These are phyloP conservation scores for Echinosphaeria canescens DNA, from an alignment of 2,329 filamentous ascomycete species.

Conservation along the genomic window DNA sequence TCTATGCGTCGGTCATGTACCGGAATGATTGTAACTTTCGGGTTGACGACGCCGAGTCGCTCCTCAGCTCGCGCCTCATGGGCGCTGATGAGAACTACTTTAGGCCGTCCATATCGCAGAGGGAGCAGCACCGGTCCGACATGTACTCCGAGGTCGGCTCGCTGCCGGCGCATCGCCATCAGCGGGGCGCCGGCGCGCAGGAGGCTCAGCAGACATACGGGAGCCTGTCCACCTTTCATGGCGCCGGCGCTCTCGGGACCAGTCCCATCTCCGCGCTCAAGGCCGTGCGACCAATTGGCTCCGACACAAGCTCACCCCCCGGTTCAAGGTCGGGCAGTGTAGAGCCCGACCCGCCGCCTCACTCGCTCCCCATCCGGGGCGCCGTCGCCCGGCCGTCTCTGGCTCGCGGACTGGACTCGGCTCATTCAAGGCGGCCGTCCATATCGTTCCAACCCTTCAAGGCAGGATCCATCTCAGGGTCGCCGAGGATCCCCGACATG, in stretches of 20 bases:
- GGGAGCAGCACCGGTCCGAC: constrained; percentile 9
- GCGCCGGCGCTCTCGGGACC: constrained; percentile 53
- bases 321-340: constrained; percentile 24
- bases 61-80: constrained; percentile 86
- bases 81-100: constrained; percentile 78
- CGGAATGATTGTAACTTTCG: constrained; percentile 79
- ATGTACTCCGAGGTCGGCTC: constrained; percentile 41
- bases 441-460: constrained; percentile 95
- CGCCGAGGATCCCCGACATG: constrained; percentile 34
- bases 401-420: too few relatives aligned
- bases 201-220: constrained; percentile 69
- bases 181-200: constrained; percentile 17
- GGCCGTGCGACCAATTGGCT: constrained; percentile 39
- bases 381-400: too few relatives aligned
- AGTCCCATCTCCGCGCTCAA: constrained; percentile 73
- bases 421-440: constrained; percentile 63
- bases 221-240: constrained; percentile 76
- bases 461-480: constrained; percentile 81
- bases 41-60: constrained; percentile 74
- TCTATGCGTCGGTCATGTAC: constrained; percentile 66
- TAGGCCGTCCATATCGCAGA: constrained; percentile 49
- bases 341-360: constrained; percentile 21
- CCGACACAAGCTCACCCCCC: constrained; percentile 36
- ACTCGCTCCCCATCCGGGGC: constrained; percentile 29
- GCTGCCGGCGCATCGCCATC: constrained; percentile 41